phyloP scores from a whole-genome alignment of 2,329 filamentous ascomycete genomes.

The Xylaria digitata region DNA sequence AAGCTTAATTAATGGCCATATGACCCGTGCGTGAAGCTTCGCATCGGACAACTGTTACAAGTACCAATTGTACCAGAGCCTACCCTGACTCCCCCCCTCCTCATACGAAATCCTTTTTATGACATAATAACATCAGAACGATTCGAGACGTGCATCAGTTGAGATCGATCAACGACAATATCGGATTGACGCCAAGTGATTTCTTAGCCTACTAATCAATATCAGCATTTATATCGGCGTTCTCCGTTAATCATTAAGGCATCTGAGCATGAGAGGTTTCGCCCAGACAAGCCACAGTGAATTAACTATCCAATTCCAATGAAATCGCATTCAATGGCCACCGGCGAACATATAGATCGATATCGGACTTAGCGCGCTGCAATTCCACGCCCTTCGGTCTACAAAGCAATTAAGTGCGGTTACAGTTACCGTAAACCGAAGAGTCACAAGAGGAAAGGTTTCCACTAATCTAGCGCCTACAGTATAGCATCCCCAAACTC shows the following conservation, averaged over 20 bases:
- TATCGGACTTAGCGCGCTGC: neutral
- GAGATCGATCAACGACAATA: neutral
- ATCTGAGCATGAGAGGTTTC: neutral
- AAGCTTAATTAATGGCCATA: neutral
- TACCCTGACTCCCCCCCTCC: neutral
- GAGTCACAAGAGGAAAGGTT: conserved; percentile 7
- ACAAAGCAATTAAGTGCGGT: neutral
- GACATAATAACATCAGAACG: neutral
- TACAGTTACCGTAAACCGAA: neutral
- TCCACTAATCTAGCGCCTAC: neutral
- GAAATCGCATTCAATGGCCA: neutral
- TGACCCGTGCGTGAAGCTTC: neutral
- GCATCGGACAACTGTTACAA: neutral
- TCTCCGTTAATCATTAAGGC: neutral
- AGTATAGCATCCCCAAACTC: neutral
- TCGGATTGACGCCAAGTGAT: too few relatives aligned
- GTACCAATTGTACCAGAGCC: neutral
- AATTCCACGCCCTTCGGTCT: conserved; percentile 18
- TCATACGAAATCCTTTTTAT: too few relatives aligned
- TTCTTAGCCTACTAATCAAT: neutral
- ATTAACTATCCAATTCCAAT: neutral
- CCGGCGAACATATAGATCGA: neutral
- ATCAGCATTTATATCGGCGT: too few relatives aligned
- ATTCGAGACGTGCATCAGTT: neutral
- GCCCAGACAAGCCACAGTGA: neutral